Conservation (phyloP, 169 alveolate species). For the Eimeria praecox region DNA sequence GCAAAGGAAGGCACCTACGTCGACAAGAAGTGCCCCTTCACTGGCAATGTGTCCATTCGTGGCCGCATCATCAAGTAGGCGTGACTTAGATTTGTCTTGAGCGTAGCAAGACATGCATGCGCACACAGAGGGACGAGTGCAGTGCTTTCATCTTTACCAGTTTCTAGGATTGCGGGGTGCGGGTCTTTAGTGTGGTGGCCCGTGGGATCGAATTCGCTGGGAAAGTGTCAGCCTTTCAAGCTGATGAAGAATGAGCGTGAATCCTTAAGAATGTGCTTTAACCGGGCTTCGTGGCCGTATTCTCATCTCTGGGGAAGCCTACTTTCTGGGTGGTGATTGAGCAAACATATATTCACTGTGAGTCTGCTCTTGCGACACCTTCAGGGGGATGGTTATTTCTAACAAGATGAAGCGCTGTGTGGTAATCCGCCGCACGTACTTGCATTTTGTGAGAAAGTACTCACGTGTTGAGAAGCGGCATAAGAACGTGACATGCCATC, state of each 20-base stretch:
- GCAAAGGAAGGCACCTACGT: slow-evolving; percentile 99
- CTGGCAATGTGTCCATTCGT: slow-evolving; percentile 98
- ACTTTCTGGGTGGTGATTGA: background rate
- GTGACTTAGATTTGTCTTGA: slow-evolving; percentile 63
- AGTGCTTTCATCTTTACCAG: background rate
- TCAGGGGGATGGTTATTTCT: slow-evolving; percentile 98
- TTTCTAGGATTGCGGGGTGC: background rate
- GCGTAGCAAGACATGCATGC: background rate
- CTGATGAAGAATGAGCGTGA: no score
- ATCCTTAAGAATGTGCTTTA: no score
- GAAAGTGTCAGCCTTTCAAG: no score
- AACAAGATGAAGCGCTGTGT: slow-evolving; percentile 99
- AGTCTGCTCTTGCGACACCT: background rate
- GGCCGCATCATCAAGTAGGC: slow-evolving; percentile 96
- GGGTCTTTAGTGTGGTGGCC: background rate
- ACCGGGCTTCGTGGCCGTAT: background rate
- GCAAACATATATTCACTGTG: background rate
- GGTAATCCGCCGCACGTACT: slow-evolving; percentile 98
- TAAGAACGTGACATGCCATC: slow-evolving; percentile 98
- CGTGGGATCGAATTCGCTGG: background rate
- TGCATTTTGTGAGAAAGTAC: slow-evolving; percentile 99
- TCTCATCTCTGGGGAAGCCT: background rate
- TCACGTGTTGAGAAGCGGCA: slow-evolving; percentile 99
- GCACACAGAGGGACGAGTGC: background rate
- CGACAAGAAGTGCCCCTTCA: slow-evolving; percentile 99